Evolutionary conservation across 768 basidiomycete genomes (phyloP).

Genomic region (Termitomyces bulborhizus): DNA sequence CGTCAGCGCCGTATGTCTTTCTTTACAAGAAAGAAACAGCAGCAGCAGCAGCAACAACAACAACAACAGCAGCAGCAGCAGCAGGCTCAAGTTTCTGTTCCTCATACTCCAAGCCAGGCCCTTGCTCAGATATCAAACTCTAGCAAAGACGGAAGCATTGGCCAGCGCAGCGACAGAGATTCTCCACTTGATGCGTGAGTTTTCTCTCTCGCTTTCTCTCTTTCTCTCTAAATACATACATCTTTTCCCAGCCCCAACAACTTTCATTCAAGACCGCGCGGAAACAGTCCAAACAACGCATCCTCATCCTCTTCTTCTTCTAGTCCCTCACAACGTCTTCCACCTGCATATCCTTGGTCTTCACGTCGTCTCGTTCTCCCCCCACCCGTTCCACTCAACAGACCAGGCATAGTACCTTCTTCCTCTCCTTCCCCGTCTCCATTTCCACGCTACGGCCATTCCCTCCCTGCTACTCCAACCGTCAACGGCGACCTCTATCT

Average conservation of each 20-base stretch:
- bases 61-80: conserved; percentile 41
- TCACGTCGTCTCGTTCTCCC: conserved; percentile 65
- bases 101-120: conserved; percentile 63
- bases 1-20: conserved; percentile 79
- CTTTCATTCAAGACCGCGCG: conserved; percentile 4
- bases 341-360: conserved; percentile 74
- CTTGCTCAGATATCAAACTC: conserved; percentile 22
- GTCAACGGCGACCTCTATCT: conserved; percentile 88
- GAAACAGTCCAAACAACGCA: conserved; percentile 10
- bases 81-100: conserved; percentile 46
- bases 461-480: conserved; percentile 75
- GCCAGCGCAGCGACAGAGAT: conserved; percentile 10
- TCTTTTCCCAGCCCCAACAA: background rate
- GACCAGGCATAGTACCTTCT: conserved; percentile 58
- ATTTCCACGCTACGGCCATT: conserved; percentile 95
- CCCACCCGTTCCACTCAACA: conserved; percentile 58
- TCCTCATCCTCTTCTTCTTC: background rate
- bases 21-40: conserved; percentile 83
- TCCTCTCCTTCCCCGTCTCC: conserved; percentile 76
- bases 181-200: conserved; percentile 29
- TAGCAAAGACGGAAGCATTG: conserved; percentile 14
- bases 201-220: background rate
- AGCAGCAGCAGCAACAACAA: conserved; percentile 14
- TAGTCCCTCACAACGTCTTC: conserved; percentile 36
- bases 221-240: background rate